phyloP scores from a whole-genome alignment of 2,329 filamentous ascomycete genomes.

The Epichloe baconii region DNA sequence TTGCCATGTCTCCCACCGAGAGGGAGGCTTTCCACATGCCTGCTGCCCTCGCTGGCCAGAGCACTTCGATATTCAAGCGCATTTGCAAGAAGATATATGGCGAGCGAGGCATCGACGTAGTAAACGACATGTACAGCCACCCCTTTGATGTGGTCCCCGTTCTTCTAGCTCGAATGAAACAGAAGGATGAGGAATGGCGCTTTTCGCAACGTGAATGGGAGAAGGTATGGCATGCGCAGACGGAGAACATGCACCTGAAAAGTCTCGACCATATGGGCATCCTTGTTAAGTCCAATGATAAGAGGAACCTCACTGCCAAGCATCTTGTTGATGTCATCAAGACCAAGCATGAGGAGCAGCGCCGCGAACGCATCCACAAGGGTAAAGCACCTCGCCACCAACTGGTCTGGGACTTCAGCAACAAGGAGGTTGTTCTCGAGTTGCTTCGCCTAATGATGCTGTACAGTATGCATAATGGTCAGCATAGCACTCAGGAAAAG shows the following conservation, averaged over 20 bases:
- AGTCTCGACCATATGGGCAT: conserved; percentile 95
- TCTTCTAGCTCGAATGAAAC: conserved; percentile 77
- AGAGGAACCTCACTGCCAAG: conserved; percentile 82
- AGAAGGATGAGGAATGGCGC: conserved; percentile 96
- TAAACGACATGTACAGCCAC: conserved; percentile 71
- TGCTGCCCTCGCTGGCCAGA: conserved; percentile 75
- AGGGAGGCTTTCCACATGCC: conserved; percentile 66
- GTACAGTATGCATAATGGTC: conserved; percentile 53
- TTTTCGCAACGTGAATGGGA: conserved; percentile 96
- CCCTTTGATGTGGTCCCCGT: conserved; percentile 84
- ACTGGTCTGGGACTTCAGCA: conserved; percentile 60
- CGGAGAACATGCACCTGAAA: conserved; percentile 86
- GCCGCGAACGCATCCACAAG: conserved; percentile 53
- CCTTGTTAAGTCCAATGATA: conserved; percentile 76
- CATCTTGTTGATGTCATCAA: conserved; percentile 83
- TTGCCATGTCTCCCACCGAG: conserved; percentile 63
- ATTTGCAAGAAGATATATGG: conserved; percentile 98
- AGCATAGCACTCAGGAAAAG: conserved; percentile 60
- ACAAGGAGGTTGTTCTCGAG: conserved; percentile 54
- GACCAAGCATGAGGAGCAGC: conserved; percentile 83
- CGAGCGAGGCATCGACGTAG: conserved; percentile 72
- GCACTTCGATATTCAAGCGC: conserved; percentile 91
- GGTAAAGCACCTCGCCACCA: conserved; percentile 55
- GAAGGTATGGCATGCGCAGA: conserved; percentile 96
- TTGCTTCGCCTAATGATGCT: conserved; percentile 49